Base-by-base conservation (phyloP, 2,329 filamentous ascomycete genomes). In the Penicillium italicum region DNA sequence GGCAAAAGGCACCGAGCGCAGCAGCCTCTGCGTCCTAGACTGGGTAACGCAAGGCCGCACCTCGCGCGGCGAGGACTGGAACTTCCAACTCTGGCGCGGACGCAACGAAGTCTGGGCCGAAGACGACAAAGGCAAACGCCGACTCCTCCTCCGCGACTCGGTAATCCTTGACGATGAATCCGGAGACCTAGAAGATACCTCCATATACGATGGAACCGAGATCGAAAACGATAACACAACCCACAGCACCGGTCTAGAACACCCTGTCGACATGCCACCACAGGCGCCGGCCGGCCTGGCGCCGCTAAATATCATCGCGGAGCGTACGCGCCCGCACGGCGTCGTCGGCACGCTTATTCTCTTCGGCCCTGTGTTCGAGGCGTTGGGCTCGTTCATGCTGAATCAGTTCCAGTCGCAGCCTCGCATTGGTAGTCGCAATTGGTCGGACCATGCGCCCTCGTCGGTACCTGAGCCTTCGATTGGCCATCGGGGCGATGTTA, bases 41-140 rank as follows among this genome's bases (percentile, higher is more conserved):
- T 99, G 94, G 94, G 91, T 97, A 7, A 95, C 87, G 2, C 89
- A 93, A 68, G 94, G 94, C 8, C 85, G 94, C 18, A 84, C 81
- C 5, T 92, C 94, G 5, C 84, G 89, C 44, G 92, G 91, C 24
- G 94, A 99, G 75, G 82, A 90, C 60, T 99, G 94, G 94, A 87
- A 86, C 63, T 86, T 97, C 58, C 77, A 82, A 54, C 82, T 81
- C 59, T 97, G 94, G 85, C 84, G 80, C 56, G 91, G 91, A 10
- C 82, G 89, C 61, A 97, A 97, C 69, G 94, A 99, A 75, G 82
- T 97, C n/a, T 66, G 70, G 58, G 63, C 63, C 18, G 64, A 65
- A 1, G 60, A 67, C 20, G 68, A 73, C 8, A 76, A 71, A 26
- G 69, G 62, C 46, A 77, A 77, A 60, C 74, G 67, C 55, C 83